Evolutionary conservation across 441 rosid genomes (phyloP).

Genomic region (Raphanus hybrid): DNA sequence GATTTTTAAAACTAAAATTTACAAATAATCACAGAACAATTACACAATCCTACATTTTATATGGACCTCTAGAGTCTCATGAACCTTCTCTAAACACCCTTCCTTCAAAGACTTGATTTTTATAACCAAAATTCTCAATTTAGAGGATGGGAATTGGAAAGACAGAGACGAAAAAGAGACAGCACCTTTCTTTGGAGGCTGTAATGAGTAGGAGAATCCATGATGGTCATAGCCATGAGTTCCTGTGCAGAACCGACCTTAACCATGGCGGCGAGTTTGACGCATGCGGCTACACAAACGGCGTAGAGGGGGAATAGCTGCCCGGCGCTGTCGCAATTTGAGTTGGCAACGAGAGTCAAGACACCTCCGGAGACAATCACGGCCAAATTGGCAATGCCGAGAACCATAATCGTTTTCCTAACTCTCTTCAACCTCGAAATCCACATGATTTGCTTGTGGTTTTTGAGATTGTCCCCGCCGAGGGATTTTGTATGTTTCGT

Average conservation of each 20-base stretch:
- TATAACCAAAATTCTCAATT: not conserved
- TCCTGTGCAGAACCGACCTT: conserved; percentile 63
- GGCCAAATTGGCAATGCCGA: conserved; percentile 52
- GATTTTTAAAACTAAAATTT: too few relatives aligned
- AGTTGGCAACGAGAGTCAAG: conserved; percentile 41
- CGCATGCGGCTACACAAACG: conserved; percentile 56
- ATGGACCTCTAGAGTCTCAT: conserved; percentile 8
- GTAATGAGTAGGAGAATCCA: conserved; percentile 54
- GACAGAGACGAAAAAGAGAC: not conserved
- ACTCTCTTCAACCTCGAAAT: conserved; percentile 48
- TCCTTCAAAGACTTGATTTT: conserved; percentile 14
- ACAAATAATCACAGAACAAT: too few relatives aligned
- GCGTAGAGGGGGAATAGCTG: conserved; percentile 46
- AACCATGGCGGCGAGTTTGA: conserved; percentile 61
- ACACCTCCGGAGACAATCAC: conserved; percentile 52
- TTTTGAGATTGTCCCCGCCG: too few relatives aligned
- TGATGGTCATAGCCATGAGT: conserved; percentile 63
- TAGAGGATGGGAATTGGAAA: not conserved
- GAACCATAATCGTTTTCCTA: conserved; percentile 48
- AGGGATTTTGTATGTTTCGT: too few relatives aligned
- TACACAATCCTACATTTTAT: not conserved
- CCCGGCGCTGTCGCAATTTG: conserved; percentile 45
- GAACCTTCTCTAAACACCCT: not conserved
- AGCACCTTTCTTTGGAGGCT: conserved; percentile 63
- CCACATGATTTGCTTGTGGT: conserved; percentile 41